Evolutionary conservation across 129 eudicot species (phyloP).

Genomic region (Dittrichia graveolens): DNA sequence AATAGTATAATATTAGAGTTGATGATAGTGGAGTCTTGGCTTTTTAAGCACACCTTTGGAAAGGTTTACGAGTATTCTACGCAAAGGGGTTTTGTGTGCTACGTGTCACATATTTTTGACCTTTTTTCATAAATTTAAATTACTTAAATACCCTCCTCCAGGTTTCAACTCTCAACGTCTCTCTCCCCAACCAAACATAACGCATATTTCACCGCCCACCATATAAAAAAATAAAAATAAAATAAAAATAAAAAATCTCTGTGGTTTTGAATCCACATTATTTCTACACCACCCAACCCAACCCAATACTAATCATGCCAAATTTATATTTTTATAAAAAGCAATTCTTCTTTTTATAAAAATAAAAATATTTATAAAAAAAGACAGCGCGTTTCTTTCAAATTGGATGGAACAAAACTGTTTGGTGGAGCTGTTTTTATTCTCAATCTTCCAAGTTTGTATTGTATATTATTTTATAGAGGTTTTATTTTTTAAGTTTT

Average conservation of each 20-base stretch:
- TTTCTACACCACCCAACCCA: constrained; percentile 35
- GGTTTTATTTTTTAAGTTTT: too few relatives aligned
- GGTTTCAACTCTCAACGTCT: constrained; percentile 20
- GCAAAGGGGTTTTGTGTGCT: constrained; percentile 46
- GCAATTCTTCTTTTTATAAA: neutral
- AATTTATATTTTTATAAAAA: constrained; percentile 11
- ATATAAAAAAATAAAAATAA: constrained; percentile 8
- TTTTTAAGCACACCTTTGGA: constrained; percentile 35
- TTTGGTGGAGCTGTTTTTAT: too few relatives aligned
- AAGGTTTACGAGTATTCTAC: constrained; percentile 38
- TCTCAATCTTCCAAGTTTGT: too few relatives aligned
- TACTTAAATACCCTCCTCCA: constrained; percentile 20
- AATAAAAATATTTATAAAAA: neutral
- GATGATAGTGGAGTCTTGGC: constrained; percentile 11
- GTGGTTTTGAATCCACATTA: constrained; percentile 30
- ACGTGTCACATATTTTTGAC: constrained; percentile 47
- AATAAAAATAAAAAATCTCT: neutral
- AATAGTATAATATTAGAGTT: constrained; percentile 12
- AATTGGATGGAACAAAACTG: neutral
- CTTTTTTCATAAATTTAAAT: neutral
- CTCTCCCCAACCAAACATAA: constrained; percentile 38
- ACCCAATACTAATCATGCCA: constrained; percentile 28
- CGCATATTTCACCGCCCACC: constrained; percentile 38
- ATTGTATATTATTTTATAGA: too few relatives aligned
- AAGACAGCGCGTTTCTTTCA: neutral